phyloP scores from a whole-genome alignment of 2,329 filamentous ascomycete species.

The Cladosporium sp. region DNA sequence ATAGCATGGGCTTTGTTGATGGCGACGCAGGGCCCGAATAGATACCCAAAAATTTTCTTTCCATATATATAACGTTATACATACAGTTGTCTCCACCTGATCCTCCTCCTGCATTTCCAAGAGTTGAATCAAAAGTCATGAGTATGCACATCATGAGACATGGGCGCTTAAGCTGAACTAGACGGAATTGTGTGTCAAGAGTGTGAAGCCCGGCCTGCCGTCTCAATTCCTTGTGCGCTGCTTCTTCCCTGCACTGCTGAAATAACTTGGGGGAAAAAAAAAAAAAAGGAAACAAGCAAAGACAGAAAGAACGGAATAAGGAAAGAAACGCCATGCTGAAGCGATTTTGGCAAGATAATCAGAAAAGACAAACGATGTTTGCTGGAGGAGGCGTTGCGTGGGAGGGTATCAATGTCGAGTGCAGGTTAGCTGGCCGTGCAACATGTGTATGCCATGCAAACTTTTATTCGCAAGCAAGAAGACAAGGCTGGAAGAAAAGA shows the following conservation, averaged over 20 bases:
- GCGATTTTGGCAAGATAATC: not conserved
- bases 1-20: not conserved
- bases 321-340: not conserved
- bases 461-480: not conserved
- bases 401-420: not conserved
- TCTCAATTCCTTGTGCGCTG: not conserved
- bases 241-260: not conserved
- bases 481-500: too few relatives aligned
- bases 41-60: not conserved
- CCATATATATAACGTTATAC: not conserved
- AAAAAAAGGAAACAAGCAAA: too few relatives aligned
- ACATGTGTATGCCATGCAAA: not conserved
- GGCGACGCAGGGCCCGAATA: not conserved
- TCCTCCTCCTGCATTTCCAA: not conserved
- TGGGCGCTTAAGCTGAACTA: not conserved
- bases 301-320: not conserved
- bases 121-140: not conserved
- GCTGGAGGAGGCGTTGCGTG: too few relatives aligned
- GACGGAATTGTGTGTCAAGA: not conserved
- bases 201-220: not conserved
- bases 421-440: not conserved
- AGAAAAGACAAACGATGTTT: too few relatives aligned
- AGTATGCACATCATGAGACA: not conserved
- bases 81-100: not conserved
- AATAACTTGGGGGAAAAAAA: too few relatives aligned